Evolutionary conservation across 31 red algal genomes (phyloP), one percentile per base, ranked within the genome.

Genomic region (Odonthalia washingtoniensis): DNA sequence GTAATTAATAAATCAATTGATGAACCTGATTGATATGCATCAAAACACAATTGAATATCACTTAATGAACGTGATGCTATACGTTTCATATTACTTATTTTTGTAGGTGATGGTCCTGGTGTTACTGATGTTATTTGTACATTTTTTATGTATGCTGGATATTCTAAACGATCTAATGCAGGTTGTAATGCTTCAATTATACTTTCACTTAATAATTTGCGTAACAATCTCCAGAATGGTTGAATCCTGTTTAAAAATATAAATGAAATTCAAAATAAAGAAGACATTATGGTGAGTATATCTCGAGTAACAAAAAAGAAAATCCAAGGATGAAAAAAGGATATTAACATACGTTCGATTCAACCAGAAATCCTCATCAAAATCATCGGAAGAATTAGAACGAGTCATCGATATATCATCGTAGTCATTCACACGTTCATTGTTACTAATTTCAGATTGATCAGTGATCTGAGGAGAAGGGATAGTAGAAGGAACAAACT

Each of bases 181-280:
- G 91, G 91, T 68, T 94, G 91, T 17, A 94, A 68, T 40, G 83
- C 78, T 12, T 88, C 80, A 32, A 37, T 34, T n/a, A 72, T 74
- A 6, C 87, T 66, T 0, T 75, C 46, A 44, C 75, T 83, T 31
- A 85, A 88, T 24, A 73, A 88, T 53, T 89, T 94, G 28, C 91
- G 86, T 35, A 94, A 89, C 2, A 94, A 79, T 41, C 91, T 84
- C 91, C 91, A 94, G 14, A 87, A 53, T 28, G 90, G 77, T 17
- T 83, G 63, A 9, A 93, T 40, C 52, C 82, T 88, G 36, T 18
- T 36, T 49, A 42, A n/a, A n/a, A n/a, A n/a, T n/a, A n/a, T n/a
- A n/a, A n/a, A n/a, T n/a, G n/a, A n/a, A n/a, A n/a, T n/a, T n/a
- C n/a, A n/a, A n/a, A n/a, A n/a, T n/a, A n/a, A n/a, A n/a, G n/a